Percentiles rank a stretch among this genome's conserved stretches.
phyloP scores from a whole-genome alignment of 2,329 filamentous ascomycete species.

The Dendryphion nanum region DNA sequence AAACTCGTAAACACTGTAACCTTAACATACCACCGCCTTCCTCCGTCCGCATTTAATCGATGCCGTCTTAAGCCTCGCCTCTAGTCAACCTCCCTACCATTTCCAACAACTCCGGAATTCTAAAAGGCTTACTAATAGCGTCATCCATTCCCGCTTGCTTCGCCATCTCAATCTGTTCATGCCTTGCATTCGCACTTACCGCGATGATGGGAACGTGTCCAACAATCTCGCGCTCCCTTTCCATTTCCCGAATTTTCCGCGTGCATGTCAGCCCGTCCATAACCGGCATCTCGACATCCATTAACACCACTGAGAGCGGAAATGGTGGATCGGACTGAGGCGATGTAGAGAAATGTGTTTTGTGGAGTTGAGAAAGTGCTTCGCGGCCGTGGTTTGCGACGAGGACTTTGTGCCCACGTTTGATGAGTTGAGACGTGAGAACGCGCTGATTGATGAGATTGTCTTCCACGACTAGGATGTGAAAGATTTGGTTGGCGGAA shows the following conservation, averaged over 20 bases:
- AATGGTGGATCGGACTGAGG: background rate
- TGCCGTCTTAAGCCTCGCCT: too few species aligned
- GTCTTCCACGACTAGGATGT: conserved; percentile 36
- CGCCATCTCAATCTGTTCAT: conserved; percentile 31
- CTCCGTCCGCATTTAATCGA: too few species aligned
- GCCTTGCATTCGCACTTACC: conserved; percentile 37
- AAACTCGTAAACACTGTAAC: too few species aligned
- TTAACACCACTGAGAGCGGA: conserved; percentile 29
- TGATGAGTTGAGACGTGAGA: conserved; percentile 38
- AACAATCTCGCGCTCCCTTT: conserved; percentile 5
- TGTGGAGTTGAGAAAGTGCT: conserved; percentile 19
- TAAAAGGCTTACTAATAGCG: conserved; percentile 36
- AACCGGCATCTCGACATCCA: conserved; percentile 41
- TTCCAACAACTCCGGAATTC: conserved; percentile 28
- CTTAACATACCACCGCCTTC: too few species aligned
- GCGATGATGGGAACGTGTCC: conserved; percentile 36
- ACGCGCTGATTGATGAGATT: conserved; percentile 45
- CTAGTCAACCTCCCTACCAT: too few species aligned
- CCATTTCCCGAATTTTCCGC: conserved; percentile 24
- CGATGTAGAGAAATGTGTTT: background rate
- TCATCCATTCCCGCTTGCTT: conserved; percentile 35
- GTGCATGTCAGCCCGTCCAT: conserved; percentile 39
- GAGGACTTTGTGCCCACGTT: conserved; percentile 34
- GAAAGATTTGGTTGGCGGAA: background rate
- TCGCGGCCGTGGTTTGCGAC: conserved; percentile 41